Percentiles rank a stretch among this genome's conserved stretches.
phyloP scores from a whole-genome alignment of 2,329 filamentous ascomycete species.

The Colletotrichum sp. region DNA sequence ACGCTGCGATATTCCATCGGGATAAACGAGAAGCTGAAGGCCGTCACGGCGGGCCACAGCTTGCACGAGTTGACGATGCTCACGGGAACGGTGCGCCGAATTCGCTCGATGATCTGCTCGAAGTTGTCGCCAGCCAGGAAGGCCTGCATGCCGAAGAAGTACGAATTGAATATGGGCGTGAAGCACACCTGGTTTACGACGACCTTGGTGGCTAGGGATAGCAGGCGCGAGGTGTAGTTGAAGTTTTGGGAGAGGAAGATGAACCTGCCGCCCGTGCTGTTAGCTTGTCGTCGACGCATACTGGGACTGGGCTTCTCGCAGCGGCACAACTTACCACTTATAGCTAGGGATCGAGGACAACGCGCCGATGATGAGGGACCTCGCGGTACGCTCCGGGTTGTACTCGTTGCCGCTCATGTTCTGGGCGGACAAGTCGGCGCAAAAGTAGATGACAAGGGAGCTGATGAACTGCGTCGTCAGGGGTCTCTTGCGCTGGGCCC shows the following conservation, averaged over 20 bases:
- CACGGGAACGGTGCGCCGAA: conserved; percentile 77
- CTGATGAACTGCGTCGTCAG: conserved; percentile 81
- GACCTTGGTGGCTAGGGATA: conserved; percentile 80
- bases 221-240: conserved; percentile 77
- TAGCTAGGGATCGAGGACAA: conserved; percentile 79
- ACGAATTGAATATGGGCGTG: conserved; percentile 82
- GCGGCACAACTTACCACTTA: conserved; percentile 67
- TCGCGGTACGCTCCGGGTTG: conserved; percentile 70
- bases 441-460: conserved; percentile 78
- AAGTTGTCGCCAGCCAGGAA: conserved; percentile 72
- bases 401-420: conserved; percentile 68
- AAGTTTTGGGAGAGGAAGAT: conserved; percentile 81
- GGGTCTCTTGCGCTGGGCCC: conserved; percentile 74
- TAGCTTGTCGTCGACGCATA: neutral
- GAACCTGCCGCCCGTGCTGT: conserved; percentile 58
- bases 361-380: conserved; percentile 77
- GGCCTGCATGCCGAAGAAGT: conserved; percentile 84
- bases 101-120: conserved; percentile 69
- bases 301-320: neutral
- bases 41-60: conserved; percentile 87
- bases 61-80: conserved; percentile 83
- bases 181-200: conserved; percentile 80
- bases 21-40: conserved; percentile 86
- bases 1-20: conserved; percentile 80
- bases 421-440: conserved; percentile 81